phyloP scores from a whole-genome alignment of 805 yeast genomes.

The Zygosaccharomyces siamensis region DNA sequence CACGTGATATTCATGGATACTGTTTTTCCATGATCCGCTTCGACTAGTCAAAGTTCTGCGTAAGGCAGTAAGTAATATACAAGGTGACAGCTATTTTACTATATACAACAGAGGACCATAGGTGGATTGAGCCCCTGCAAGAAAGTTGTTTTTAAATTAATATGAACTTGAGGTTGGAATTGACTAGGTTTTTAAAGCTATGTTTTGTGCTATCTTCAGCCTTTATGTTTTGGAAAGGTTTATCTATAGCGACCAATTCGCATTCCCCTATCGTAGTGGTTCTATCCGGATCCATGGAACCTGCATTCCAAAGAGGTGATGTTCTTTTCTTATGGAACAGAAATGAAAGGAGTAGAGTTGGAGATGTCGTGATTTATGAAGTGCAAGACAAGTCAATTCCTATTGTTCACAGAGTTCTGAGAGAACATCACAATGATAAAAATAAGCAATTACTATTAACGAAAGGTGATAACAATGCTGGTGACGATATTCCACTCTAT shows the following conservation, averaged over 20 bases:
- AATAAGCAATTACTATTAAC: conserved; percentile 70
- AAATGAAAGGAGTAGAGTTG: conserved; percentile 59
- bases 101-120: neutral
- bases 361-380: conserved; percentile 93
- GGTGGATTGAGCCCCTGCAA: neutral
- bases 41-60: too few species aligned
- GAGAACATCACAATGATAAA: conserved; percentile 62
- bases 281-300: conserved; percentile 97
- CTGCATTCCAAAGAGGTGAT: conserved; percentile 98
- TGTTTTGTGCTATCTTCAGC: conserved; percentile 83
- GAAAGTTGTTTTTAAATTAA: neutral
- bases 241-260: conserved; percentile 71
- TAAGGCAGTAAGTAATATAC: too few species aligned
- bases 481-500: conserved; percentile 84
- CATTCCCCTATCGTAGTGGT: conserved; percentile 95
- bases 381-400: conserved; percentile 76
- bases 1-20: too few species aligned
- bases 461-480: conserved; percentile 93
- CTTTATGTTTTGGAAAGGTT: conserved; percentile 84
- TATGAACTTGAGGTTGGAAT: conserved; percentile 60
- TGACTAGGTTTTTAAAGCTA: conserved; percentile 63
- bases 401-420: conserved; percentile 91
- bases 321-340: conserved; percentile 89
- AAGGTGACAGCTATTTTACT: too few species aligned
- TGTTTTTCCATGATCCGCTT: too few species aligned